Conservation (phyloP, 2,329 filamentous ascomycete species). For the Pseudofabraea citricarpa region DNA sequence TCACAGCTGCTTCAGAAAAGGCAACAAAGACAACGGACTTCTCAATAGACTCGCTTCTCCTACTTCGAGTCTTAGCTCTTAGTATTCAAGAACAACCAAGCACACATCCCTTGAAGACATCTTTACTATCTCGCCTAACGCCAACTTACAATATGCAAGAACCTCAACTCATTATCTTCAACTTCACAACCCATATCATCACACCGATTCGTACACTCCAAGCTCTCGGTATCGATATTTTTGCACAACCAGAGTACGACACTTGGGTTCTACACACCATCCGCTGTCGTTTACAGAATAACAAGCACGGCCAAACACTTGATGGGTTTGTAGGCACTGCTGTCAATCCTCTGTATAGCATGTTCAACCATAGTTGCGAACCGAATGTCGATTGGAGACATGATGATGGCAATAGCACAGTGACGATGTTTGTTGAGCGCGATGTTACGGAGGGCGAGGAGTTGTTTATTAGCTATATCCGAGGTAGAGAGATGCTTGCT, state of each 20-base stretch:
- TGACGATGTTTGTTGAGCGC: constrained; percentile 20
- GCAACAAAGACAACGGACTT: constrained; percentile 15
- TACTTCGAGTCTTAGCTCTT: constrained; percentile 24
- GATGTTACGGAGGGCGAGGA: constrained; percentile 19
- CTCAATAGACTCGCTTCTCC: constrained; percentile 22
- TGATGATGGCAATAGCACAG: constrained; percentile 16
- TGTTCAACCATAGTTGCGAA: constrained; percentile 30
- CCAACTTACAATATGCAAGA: constrained; percentile 22
- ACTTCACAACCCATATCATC: constrained; percentile 22
- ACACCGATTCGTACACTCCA: constrained; percentile 24
- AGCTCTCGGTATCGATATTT: constrained; percentile 25
- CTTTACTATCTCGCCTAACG: constrained; percentile 24
- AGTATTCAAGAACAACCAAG: constrained; percentile 17
- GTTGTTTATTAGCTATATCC: constrained; percentile 21
- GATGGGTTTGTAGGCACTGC: constrained; percentile 23
- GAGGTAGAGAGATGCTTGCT: constrained; percentile 8
- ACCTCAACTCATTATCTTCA: constrained; percentile 25
- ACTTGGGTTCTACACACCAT: constrained; percentile 28
- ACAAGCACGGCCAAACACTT: constrained; percentile 24
- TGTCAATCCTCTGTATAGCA: constrained; percentile 24
- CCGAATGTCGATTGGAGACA: constrained; percentile 27
- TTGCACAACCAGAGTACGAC: constrained; percentile 22
- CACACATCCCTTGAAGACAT: constrained; percentile 21
- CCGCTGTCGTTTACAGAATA: constrained; percentile 28
- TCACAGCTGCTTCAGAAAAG: constrained; percentile 15